These are phyloP conservation scores for Ustilago crameri DNA, from an alignment of 1,284 basidiomycete species.

Conservation along the genomic window DNA sequence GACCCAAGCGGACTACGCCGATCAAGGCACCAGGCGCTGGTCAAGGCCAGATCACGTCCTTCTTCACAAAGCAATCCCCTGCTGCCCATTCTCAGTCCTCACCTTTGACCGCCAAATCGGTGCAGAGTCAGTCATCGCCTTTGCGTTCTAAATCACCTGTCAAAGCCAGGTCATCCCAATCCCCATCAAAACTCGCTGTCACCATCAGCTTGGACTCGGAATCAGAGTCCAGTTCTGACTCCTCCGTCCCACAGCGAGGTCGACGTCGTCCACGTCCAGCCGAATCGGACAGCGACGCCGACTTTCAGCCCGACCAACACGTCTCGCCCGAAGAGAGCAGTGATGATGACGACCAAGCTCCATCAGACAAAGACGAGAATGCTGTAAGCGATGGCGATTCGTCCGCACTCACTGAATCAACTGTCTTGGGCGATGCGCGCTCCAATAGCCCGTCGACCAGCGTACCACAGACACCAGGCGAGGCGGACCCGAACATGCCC, in stretches of 20 bases:
- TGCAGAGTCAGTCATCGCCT: background rate
- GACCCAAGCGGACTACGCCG: conserved; percentile 27
- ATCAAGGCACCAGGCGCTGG: conserved; percentile 11
- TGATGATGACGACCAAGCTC: conserved; percentile 15
- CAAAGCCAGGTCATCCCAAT: background rate
- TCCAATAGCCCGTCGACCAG: conserved; percentile 21
- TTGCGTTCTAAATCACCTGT: background rate
- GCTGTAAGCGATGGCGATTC: conserved; percentile 13
- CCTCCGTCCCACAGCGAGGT: conserved; percentile 1
- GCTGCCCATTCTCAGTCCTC: conserved; percentile 7
- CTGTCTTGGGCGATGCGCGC: background rate
- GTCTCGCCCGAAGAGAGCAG: conserved; percentile 12
- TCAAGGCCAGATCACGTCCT: conserved; percentile 40
- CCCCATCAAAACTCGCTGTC: conserved; percentile 7
- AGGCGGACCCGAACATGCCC: conserved; percentile 1
- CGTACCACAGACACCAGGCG: conserved; percentile 36
- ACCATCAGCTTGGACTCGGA: conserved; percentile 19
- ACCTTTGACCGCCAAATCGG: no score
- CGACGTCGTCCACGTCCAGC: conserved; percentile 12
- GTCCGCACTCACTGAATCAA: background rate
- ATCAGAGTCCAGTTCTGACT: conserved; percentile 12
- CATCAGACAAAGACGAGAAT: background rate
- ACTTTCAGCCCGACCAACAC: conserved; percentile 29
- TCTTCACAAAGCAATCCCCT: conserved; percentile 20
- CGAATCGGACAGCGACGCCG: conserved; percentile 23